Evolutionary conservation across 345 rosid species (phyloP).

Genomic region (Microthlaspi erraticum): DNA sequence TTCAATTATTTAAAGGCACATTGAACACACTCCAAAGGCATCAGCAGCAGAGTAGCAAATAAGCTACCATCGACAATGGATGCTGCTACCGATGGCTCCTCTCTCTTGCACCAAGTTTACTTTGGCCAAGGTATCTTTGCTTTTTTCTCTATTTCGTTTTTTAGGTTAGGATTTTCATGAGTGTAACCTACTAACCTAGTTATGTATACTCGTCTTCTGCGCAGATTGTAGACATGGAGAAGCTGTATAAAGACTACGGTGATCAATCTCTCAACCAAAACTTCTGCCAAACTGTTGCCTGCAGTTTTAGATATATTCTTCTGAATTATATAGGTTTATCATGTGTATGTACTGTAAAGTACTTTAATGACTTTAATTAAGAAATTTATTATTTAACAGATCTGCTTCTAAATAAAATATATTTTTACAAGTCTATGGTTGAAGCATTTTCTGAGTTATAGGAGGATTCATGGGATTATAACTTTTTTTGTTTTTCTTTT

Average conservation of each 20-base stretch:
- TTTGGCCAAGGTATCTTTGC: constrained; percentile 44
- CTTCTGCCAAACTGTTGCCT: constrained; percentile 67
- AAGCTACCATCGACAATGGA: constrained; percentile 24
- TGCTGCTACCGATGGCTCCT: constrained; percentile 34
- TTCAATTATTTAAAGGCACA: constrained; percentile 1
- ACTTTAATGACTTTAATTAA: too few relatives aligned
- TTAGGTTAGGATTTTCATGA: constrained; percentile 14
- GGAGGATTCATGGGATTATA: background rate
- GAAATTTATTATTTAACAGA: background rate
- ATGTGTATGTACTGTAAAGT: background rate
- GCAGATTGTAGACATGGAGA: constrained; percentile 80
- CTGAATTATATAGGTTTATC: background rate
- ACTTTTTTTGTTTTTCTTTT: background rate
- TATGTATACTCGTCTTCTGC: background rate
- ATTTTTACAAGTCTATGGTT: background rate
- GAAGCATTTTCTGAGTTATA: background rate
- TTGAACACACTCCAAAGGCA: constrained; percentile 10
- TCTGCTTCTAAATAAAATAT: background rate
- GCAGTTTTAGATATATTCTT: constrained; percentile 58
- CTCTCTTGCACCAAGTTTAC: constrained; percentile 48
- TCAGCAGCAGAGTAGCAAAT: background rate
- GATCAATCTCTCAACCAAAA: constrained; percentile 56
- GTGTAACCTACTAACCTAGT: background rate
- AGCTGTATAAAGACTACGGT: constrained; percentile 64
- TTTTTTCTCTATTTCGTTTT: background rate